Base-by-base conservation (phyloP, 192 early-diverging fungal genomes). In the Rhizoclosmatium sp. region DNA sequence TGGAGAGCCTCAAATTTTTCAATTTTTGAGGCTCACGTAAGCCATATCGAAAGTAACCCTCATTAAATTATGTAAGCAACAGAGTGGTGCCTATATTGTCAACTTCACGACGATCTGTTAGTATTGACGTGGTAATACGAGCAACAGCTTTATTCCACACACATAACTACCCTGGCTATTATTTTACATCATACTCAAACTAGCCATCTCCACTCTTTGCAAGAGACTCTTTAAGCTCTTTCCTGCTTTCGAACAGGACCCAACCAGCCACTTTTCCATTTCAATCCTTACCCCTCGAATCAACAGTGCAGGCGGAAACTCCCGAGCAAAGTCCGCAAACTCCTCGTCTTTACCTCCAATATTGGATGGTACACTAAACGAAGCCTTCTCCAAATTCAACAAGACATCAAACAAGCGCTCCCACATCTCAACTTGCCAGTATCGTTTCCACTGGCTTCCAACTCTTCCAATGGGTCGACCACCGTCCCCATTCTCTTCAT, bases 391-490 rank as follows among this genome's bases (percentile, higher is more conserved):
- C 40, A 80, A 31, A 72, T 89, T 89, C 48, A 89, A 66, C 48
- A 89, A 72, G 45, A 86, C 68, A 31, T 89, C 87, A 85, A 89
- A 89, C 59, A 89, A 60, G 39, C 60, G 45, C 62, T 67, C 71
- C 88, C 88, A 89, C 47, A 89, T 61, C 3, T 78, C 80, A 16
- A 69, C 49, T 61, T 85, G 74, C 85, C 87, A 89, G 51, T 81
- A 75, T 49, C 82, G 67, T 51, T 85, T 82, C n/a, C 88, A 76
- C 3, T 21, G 31, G 39, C 21, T 4, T n/a, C 31, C n/a, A 85
- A 47, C 45, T 12, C 85, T 54, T 58, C 66, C 47, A 9, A 47
- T 71, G 10, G 42, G 23, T 48, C 51, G 64, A 41, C 40, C 56
- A 5, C 16, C 45, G 19, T 48, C 69, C 31, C 7, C 40, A 45